Evolutionary conservation across 306 rosid species (phyloP).

Genomic region (Hippophae gyantsensis): DNA sequence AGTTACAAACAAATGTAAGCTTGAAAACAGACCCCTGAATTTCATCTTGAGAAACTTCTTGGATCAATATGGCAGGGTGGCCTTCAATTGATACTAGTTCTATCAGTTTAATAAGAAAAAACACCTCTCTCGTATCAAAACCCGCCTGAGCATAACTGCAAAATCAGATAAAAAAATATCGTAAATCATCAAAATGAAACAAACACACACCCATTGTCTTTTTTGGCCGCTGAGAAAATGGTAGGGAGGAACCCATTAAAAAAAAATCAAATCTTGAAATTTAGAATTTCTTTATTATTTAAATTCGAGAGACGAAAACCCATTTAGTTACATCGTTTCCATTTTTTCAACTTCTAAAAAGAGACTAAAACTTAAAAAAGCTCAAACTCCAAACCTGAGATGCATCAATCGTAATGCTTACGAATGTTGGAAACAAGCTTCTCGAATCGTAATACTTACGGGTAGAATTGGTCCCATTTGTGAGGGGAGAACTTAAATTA

Average conservation of each 20-base stretch:
- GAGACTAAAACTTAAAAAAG: conserved; percentile 5
- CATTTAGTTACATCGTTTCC: conserved; percentile 4
- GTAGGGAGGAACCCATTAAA: background rate
- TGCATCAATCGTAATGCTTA: conserved; percentile 80
- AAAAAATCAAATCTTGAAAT: background rate
- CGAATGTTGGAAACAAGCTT: conserved; percentile 77
- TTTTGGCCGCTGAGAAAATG: conserved; percentile 6
- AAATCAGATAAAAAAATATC: conserved; percentile 3
- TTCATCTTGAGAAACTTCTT: conserved; percentile 50
- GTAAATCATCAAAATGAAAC: background rate
- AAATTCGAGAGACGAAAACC: background rate
- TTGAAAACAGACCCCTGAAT: conserved; percentile 48
- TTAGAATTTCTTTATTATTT: background rate
- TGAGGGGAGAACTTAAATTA: too few species aligned
- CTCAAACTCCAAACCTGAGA: conserved; percentile 42
- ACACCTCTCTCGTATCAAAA: conserved; percentile 80
- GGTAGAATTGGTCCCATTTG: too few species aligned
- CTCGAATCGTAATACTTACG: conserved; percentile 16
- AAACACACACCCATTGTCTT: background rate
- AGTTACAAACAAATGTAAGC: conserved; percentile 84
- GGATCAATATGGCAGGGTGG: conserved; percentile 69
- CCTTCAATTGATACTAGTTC: conserved; percentile 61
- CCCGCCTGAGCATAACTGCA: conserved; percentile 83
- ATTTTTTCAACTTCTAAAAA: conserved; percentile 2
- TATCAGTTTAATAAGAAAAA: conserved; percentile 74